These are phyloP conservation scores for Zarea fungicola DNA, from an alignment of 2,329 filamentous ascomycete species.

Conservation along the genomic window DNA sequence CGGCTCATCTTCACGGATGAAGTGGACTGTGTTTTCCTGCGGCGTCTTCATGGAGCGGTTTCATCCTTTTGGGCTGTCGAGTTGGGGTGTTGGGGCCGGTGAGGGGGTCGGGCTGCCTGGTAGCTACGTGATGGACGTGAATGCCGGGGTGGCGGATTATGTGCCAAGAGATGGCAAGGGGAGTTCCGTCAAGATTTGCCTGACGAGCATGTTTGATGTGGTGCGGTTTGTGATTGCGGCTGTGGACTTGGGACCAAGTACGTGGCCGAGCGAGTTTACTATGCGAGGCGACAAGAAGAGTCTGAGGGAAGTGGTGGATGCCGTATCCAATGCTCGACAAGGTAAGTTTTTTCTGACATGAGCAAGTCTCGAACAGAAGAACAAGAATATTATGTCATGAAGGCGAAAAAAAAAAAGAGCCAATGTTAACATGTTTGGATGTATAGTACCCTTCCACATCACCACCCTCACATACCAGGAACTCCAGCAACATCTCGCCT, in stretches of 20 bases:
- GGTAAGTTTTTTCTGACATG: slow-evolving; percentile 28
- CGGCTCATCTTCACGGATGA: slow-evolving; percentile 45
- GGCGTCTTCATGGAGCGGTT: slow-evolving; percentile 74
- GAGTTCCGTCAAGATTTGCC: slow-evolving; percentile 50
- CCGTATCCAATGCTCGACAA: slow-evolving; percentile 45
- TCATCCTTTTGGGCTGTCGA: slow-evolving; percentile 57
- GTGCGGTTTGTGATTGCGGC: slow-evolving; percentile 67
- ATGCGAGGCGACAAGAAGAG: slow-evolving; percentile 64
- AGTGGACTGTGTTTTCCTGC: slow-evolving; percentile 66
- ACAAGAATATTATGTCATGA: too few species aligned
- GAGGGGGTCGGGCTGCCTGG: slow-evolving; percentile 51
- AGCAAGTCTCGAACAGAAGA: too few species aligned
- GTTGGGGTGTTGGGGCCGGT: slow-evolving; percentile 50
- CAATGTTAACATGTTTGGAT: neutral
- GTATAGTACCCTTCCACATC: slow-evolving; percentile 35
- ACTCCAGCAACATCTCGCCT: slow-evolving; percentile 34
- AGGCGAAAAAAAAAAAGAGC: too few species aligned
- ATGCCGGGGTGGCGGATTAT: slow-evolving; percentile 52
- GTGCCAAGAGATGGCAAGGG: slow-evolving; percentile 49
- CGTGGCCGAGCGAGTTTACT: slow-evolving; percentile 64
- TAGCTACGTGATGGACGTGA: slow-evolving; percentile 61
- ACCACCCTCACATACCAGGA: slow-evolving; percentile 35
- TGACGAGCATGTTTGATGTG: slow-evolving; percentile 67
- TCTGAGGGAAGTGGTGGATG: slow-evolving; percentile 52
- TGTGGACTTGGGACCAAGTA: slow-evolving; percentile 52